Evolutionary conservation across 495 filamentous ascomycete genomes (phyloP).

Genomic region (Penicillium nucicola): DNA sequence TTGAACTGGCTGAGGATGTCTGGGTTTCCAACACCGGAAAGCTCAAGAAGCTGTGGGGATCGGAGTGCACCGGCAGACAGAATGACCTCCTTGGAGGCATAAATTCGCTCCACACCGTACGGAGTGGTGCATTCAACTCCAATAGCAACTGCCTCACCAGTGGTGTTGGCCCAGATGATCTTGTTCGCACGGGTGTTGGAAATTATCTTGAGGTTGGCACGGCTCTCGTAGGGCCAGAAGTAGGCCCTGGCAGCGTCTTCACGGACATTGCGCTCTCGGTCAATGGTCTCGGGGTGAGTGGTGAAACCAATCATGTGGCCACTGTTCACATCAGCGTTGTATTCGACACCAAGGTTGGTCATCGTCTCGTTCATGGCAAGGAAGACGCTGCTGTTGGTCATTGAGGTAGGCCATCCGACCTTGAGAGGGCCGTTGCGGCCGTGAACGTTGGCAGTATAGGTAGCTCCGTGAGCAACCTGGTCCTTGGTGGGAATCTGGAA

Average conservation of each 20-base stretch:
- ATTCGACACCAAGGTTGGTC: background rate
- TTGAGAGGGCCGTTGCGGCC: background rate
- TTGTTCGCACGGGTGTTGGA: too few species aligned
- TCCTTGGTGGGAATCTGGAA: constrained; percentile 3
- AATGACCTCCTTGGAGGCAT: constrained; percentile 49
- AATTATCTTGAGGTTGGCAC: too few species aligned
- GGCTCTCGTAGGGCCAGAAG: too few species aligned
- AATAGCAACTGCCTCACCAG: background rate
- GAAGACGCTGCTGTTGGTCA: constrained; percentile 13
- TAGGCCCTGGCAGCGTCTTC: too few species aligned
- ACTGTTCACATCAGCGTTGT: background rate
- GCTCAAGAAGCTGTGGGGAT: constrained; percentile 47
- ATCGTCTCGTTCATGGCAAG: constrained; percentile 5
- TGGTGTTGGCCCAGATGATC: background rate
- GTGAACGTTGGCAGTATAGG: background rate
- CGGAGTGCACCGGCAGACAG: constrained; percentile 44
- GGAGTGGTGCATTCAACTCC: background rate
- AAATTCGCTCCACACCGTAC: constrained; percentile 18
- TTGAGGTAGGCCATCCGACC: background rate
- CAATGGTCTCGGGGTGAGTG: too few species aligned
- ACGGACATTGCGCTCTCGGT: too few species aligned
- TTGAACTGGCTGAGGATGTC: constrained; percentile 12
- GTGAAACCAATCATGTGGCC: background rate
- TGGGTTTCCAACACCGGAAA: constrained; percentile 46
- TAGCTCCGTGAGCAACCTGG: background rate